A percentile compares a stretch with the other conserved stretches of the same genome.
phyloP scores from a whole-genome alignment of 306 rosid genomes.

The Cucurbita argyrosperma region DNA sequence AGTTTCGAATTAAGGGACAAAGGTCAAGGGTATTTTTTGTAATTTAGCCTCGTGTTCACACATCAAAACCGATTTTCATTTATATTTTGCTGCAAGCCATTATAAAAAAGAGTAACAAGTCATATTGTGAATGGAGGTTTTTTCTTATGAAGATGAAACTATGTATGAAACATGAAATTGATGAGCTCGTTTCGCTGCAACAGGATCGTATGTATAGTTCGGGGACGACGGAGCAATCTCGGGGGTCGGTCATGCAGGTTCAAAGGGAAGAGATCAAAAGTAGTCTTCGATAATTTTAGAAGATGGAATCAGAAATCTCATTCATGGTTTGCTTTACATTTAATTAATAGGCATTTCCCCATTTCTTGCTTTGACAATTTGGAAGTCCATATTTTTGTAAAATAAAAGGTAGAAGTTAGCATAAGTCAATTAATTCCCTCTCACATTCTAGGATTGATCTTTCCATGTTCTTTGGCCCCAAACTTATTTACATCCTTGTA shows the following conservation, averaged over 20 bases:
- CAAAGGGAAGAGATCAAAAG: not conserved
- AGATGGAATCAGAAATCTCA: not conserved
- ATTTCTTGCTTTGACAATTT: not conserved
- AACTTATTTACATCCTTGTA: not conserved
- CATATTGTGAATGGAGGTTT: not conserved
- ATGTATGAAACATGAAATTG: not conserved
- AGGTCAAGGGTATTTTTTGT: not conserved
- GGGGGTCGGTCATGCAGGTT: not conserved
- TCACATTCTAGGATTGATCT: not conserved
- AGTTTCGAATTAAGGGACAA: not conserved
- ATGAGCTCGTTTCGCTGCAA: not conserved
- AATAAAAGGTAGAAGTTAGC: not conserved
- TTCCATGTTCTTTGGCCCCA: not conserved
- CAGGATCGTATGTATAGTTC: not conserved
- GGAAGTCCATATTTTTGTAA: constrained; percentile 1
- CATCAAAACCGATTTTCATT: not conserved
- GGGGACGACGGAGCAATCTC: not conserved
- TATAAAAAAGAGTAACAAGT: not conserved
- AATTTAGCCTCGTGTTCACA: too few relatives aligned
- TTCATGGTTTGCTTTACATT: not conserved
- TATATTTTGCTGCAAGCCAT: not conserved
- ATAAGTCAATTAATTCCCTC: not conserved
- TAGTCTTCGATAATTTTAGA: not conserved
- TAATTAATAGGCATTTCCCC: not conserved
- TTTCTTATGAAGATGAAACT: not conserved